phyloP scores from a whole-genome alignment of 106 monocot genomes.

The Dendrobium chrysotoxum region DNA sequence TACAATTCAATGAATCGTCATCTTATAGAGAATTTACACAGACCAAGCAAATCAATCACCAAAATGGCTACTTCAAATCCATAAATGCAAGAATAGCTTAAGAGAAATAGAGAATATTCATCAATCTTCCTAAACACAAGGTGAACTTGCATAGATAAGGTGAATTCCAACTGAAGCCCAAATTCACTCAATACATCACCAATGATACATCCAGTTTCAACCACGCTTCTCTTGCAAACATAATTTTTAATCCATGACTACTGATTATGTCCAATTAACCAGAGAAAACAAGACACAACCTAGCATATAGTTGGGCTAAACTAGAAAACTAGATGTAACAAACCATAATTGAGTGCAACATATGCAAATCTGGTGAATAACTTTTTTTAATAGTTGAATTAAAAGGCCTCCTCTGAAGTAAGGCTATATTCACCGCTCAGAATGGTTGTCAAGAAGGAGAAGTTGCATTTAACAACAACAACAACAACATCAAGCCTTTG shows the following conservation, averaged over 20 bases:
- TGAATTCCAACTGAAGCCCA: no score
- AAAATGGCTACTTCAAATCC: no score
- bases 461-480: not conserved
- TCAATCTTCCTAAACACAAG: no score
- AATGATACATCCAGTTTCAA: not conserved
- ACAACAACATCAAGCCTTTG: no score
- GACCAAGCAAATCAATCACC: no score
- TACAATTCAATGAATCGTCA: no score
- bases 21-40: no score
- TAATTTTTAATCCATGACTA: not conserved
- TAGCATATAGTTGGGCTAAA: not conserved
- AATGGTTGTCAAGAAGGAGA: not conserved
- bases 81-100: no score
- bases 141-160: no score
- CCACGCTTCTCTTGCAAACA: not conserved
- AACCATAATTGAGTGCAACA: not conserved
- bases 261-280: not conserved
- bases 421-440: not conserved
- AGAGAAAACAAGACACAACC: not conserved
- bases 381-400: not conserved
- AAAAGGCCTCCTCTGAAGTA: not conserved
- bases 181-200: not conserved
- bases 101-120: no score
- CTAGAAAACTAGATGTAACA: not conserved
- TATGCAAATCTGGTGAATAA: not conserved